A percentile compares a stretch with the other conserved stretches of the same genome.
These are phyloP conservation scores for Rhynchospora breviuscula DNA, from an alignment of 176 grass and related monocot genomes.

Conservation along the genomic window DNA sequence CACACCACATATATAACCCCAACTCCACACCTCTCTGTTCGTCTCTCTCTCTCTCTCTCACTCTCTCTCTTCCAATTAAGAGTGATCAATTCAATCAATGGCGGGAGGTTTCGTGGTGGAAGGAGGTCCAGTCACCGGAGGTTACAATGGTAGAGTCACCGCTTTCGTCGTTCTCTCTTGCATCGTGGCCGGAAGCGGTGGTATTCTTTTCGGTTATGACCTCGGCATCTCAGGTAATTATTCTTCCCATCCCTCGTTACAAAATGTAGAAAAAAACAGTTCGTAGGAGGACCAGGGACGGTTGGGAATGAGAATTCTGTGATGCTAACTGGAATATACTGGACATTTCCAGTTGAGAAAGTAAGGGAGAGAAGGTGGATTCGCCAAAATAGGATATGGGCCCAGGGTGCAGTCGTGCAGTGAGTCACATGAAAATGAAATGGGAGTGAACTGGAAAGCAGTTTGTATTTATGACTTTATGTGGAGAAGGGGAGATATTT, in stretches of 20 bases:
- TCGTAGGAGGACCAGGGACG: neutral
- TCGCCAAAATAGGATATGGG: neutral
- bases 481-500: neutral
- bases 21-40: neutral
- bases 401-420: neutral
- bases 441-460: neutral
- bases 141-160: constrained; percentile 62
- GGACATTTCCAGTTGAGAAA: neutral
- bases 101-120: constrained; percentile 34
- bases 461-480: neutral
- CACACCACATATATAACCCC: neutral
- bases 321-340: neutral
- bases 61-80: neutral
- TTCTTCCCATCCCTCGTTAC: constrained; percentile 3
- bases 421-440: neutral
- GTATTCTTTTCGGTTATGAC: constrained; percentile 93
- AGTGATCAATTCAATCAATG: constrained; percentile 22
- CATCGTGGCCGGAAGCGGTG: constrained; percentile 68
- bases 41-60: neutral
- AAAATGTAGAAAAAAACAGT: neutral
- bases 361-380: neutral
- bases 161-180: constrained; percentile 65
- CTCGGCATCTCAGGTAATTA: constrained; percentile 74
- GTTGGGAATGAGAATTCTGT: neutral
- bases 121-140: constrained; percentile 20